Percentiles rank a stretch among this genome's conserved stretches.
These are phyloP conservation scores for Aspergillus caelatus DNA, from an alignment of 2,329 filamentous ascomycete genomes.

Conservation along the genomic window DNA sequence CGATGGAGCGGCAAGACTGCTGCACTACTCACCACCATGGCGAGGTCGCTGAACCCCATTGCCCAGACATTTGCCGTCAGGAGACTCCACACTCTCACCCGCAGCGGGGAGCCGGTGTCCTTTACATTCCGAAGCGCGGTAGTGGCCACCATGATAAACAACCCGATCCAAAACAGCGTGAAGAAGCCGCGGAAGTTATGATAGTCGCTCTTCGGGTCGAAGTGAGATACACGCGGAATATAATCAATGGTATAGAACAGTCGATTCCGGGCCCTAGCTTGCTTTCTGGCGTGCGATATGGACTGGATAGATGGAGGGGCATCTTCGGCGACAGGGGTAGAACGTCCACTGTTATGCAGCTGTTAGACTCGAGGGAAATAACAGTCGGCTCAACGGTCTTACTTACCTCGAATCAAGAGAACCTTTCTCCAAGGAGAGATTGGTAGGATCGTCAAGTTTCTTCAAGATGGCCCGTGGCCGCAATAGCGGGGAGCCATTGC, in stretches of 20 bases:
- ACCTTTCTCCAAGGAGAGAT: conserved; percentile 31
- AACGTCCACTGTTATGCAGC: conserved; percentile 66
- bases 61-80: conserved; percentile 90
- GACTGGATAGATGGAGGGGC: conserved; percentile 90
- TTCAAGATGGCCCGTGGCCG: conserved; percentile 38
- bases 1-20: conserved; percentile 74
- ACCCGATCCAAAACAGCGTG: conserved; percentile 94
- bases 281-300: conserved; percentile 81
- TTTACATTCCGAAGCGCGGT: conserved; percentile 91
- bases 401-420: conserved; percentile 41
- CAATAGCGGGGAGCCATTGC: conserved; percentile 29
- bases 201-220: conserved; percentile 89
- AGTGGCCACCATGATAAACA: conserved; percentile 96
- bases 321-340: conserved; percentile 82
- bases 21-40: conserved; percentile 79
- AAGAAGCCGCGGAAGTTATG: conserved; percentile 97
- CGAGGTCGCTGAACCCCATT: conserved; percentile 76
- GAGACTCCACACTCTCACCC: conserved; percentile 82
- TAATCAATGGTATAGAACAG: conserved; percentile 95
- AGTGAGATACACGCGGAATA: conserved; percentile 87
- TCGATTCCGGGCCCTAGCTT: conserved; percentile 77
- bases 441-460: conserved; percentile 28
- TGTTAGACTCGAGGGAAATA: background rate
- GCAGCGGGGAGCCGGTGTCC: conserved; percentile 85
- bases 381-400: background rate